These are phyloP conservation scores for Lizanozyma gosingica DNA, from an alignment of 1,139 yeast species.

Conservation along the genomic window DNA sequence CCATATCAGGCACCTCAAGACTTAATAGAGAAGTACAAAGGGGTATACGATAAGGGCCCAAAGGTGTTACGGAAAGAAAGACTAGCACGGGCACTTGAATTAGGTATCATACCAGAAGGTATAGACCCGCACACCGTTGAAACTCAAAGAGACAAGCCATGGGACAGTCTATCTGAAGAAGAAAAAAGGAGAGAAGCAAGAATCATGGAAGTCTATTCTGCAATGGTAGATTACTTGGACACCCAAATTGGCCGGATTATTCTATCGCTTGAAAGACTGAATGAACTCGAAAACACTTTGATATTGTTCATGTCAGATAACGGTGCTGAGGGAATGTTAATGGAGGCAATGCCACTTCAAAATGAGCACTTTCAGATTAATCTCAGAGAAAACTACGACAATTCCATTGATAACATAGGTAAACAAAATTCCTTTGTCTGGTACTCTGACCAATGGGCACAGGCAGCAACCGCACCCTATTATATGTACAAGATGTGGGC, in stretches of 20 bases:
- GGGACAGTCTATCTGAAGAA: conserved; percentile 30
- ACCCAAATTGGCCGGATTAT: conserved; percentile 39
- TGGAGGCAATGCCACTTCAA: conserved; percentile 43
- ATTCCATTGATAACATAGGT: conserved; percentile 40
- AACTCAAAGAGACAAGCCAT: conserved; percentile 27
- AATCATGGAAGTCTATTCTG: conserved; percentile 50
- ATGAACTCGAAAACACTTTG: conserved; percentile 43
- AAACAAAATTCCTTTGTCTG: conserved; percentile 37
- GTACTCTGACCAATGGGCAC: conserved; percentile 56
- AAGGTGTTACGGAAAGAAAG: conserved; percentile 30
- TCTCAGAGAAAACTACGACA: conserved; percentile 30
- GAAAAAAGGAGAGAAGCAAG: conserved; percentile 28
- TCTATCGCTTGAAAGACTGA: conserved; percentile 25
- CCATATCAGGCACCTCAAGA: conserved; percentile 50
- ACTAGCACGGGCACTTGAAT: conserved; percentile 27
- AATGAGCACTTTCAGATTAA: conserved; percentile 17
- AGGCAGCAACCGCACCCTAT: conserved; percentile 54
- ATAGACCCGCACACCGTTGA: conserved; percentile 38
- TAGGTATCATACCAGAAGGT: conserved; percentile 37
- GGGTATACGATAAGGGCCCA: conserved; percentile 43
- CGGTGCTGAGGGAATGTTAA: conserved; percentile 52
- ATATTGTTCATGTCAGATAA: conserved; percentile 51
- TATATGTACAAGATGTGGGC: conserved; percentile 45
- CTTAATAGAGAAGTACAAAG: conserved; percentile 37
- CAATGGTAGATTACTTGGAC: conserved; percentile 51